These are phyloP conservation scores for Tillandsia fasciculata DNA, from an alignment of 176 grass and related monocot species.

Conservation along the genomic window DNA sequence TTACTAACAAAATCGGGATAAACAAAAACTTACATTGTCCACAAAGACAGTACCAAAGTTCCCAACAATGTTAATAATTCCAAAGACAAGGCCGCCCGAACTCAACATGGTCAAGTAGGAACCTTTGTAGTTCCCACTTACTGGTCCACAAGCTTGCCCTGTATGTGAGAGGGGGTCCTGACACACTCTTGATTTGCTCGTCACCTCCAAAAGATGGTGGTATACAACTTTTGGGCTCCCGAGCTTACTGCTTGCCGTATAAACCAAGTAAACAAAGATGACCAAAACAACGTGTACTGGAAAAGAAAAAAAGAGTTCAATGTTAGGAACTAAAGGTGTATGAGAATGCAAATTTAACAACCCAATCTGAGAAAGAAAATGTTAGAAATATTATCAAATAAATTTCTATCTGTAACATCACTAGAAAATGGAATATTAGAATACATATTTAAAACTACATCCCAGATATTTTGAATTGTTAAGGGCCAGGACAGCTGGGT, in stretches of 20 bases:
- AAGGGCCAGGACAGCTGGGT: background rate
- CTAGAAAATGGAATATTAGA: background rate
- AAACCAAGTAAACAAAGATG: constrained; percentile 61
- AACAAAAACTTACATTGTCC: constrained; percentile 43
- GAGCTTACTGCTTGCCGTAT: constrained; percentile 38
- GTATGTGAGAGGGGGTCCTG: constrained; percentile 35
- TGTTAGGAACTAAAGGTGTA: background rate
- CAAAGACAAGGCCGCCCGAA: constrained; percentile 67
- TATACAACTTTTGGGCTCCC: constrained; percentile 56
- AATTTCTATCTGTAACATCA: background rate
- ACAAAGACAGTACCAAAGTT: constrained; percentile 79
- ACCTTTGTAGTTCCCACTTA: constrained; percentile 57
- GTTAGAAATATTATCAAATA: background rate
- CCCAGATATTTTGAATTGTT: background rate
- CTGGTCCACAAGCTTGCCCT: constrained; percentile 52
- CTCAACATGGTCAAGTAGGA: constrained; percentile 80
- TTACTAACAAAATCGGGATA: background rate
- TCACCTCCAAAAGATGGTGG: constrained; percentile 38
- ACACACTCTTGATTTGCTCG: constrained; percentile 36
- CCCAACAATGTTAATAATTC: constrained; percentile 70
- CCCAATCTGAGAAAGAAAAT: background rate
- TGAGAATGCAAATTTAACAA: background rate
- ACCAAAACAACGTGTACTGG: constrained; percentile 59
- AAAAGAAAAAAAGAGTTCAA: background rate
- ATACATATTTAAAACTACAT: background rate